Base-by-base conservation (phyloP, 2,329 filamentous ascomycete genomes). In the Pseudogymnoascus verrucosus region DNA sequence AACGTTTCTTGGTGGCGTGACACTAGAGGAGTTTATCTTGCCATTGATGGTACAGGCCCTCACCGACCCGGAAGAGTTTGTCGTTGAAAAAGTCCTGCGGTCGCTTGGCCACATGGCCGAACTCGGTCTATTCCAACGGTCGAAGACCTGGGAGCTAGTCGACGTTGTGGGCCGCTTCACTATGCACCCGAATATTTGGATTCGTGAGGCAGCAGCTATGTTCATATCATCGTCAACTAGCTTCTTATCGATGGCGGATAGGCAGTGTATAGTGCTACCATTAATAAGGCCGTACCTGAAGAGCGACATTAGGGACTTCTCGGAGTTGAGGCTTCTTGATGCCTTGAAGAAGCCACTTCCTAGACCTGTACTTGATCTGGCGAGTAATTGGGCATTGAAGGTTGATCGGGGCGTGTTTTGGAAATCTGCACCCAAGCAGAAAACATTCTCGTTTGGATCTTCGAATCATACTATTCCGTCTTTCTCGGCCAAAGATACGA, bases 1-100 rank as follows among this genome's bases (percentile, higher is more conserved):
- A 3, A 86, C 90, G 1, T 96, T 96, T 69, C 84, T 98, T 36
- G 95, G 95, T 28, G 92, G 90, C 65, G 90, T 88, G 36, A 96
- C 89, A 68, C 78, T 99, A 34, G 95, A 99, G 75, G 92, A 96
- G 69, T 99, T 97, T 70, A 96, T 98, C 67, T 78, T 99, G 26
- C 95, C 96, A 0, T 80, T 99, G 12, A 97, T 99, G 91, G 84
- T 97, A 2, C 95, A 97, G 74, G 93, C 95, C 6, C 79, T 99
- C 69, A 91, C 92, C 0, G 95, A 99, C 68, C 85, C 90, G 0
- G 95, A 99, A 75, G 93, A 97, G 69, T 93, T 91, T 72, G 95
- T 99, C 1, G 88, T 99, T 11, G 92, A 97, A 71, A 90, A 90
- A 64, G 93, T 93, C 1, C 80, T 99, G 31, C 87, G 95, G 68